phyloP scores from a whole-genome alignment of 192 early-diverging fungal species.

The Backusella tuberculispora region DNA sequence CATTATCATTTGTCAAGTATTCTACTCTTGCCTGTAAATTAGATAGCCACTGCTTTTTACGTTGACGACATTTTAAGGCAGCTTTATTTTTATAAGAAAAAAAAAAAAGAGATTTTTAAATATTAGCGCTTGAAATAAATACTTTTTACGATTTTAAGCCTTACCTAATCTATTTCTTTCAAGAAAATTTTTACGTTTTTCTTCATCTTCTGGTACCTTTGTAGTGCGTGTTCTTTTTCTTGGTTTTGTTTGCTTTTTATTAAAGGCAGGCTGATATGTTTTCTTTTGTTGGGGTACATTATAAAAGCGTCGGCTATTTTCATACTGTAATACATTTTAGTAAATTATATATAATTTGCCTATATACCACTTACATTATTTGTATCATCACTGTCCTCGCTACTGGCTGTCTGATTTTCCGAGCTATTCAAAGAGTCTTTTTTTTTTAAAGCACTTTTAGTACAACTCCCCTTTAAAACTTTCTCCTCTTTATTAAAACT shows the following conservation, averaged over 20 bases:
- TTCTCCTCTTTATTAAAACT: neutral
- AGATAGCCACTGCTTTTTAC: constrained; percentile 89
- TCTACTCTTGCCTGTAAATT: constrained; percentile 71
- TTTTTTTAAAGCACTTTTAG: neutral
- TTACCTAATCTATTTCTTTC: constrained; percentile 88
- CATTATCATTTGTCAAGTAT: constrained; percentile 65
- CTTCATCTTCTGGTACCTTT: constrained; percentile 10
- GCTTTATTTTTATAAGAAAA: constrained; percentile 47
- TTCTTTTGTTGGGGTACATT: neutral
- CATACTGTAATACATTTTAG: neutral
- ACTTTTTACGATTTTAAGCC: neutral
- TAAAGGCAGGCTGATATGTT: neutral
- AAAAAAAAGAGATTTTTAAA: neutral
- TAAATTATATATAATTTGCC: neutral
- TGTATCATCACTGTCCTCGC: constrained; percentile 14
- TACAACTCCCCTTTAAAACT: neutral
- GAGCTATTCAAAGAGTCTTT: neutral
- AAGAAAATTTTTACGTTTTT: constrained; percentile 79
- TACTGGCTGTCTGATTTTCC: constrained; percentile 10
- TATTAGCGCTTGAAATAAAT: neutral
- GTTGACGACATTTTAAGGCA: constrained; percentile 88
- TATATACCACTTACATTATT: neutral
- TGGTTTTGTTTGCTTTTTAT: neutral
- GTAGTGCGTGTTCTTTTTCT: constrained; percentile 12
- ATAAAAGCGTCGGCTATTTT: neutral